phyloP scores from a whole-genome alignment of 2,329 filamentous ascomycete genomes.

The Juglanconis oblonga region DNA sequence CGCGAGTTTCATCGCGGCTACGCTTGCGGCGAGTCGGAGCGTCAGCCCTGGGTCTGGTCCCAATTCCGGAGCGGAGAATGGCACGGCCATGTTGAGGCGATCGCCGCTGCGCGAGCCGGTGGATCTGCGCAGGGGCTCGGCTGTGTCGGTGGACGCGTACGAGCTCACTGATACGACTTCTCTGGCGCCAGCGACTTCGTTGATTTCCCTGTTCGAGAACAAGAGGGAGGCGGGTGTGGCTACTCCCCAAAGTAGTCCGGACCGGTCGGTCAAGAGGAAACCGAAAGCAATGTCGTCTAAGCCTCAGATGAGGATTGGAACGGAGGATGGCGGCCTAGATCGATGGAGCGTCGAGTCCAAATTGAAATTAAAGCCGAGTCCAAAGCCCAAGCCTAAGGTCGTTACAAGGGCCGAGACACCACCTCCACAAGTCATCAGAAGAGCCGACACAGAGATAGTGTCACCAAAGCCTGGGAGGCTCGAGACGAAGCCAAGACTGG shows the following conservation, averaged over 20 bases:
- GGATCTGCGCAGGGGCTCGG: background rate
- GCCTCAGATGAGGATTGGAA: slow-evolving; percentile 26
- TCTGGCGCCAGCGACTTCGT: slow-evolving; percentile 59
- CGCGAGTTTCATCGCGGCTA: slow-evolving; percentile 61
- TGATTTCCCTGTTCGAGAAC: slow-evolving; percentile 69
- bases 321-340: slow-evolving; percentile 16
- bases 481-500: slow-evolving; percentile 28
- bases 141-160: slow-evolving; percentile 24
- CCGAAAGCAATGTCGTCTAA: slow-evolving; percentile 24
- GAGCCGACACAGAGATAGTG: slow-evolving; percentile 24
- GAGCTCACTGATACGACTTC: slow-evolving; percentile 51
- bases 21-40: slow-evolving; percentile 59
- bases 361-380: slow-evolving; percentile 21
- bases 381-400: slow-evolving; percentile 23
- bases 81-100: slow-evolving; percentile 19
- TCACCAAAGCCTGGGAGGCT: slow-evolving; percentile 33
- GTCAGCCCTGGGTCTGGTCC: slow-evolving; percentile 41
- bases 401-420: slow-evolving; percentile 11
- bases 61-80: background rate
- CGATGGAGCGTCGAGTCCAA: background rate
- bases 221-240: slow-evolving; percentile 27
- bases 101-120: slow-evolving; percentile 22
- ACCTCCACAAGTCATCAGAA: slow-evolving; percentile 20
- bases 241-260: slow-evolving; percentile 30
- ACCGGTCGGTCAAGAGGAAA: slow-evolving; percentile 6